Evolutionary conservation across 163 green algal species (phyloP).

Genomic region (Chlamydomonas reinhardtii): DNA sequence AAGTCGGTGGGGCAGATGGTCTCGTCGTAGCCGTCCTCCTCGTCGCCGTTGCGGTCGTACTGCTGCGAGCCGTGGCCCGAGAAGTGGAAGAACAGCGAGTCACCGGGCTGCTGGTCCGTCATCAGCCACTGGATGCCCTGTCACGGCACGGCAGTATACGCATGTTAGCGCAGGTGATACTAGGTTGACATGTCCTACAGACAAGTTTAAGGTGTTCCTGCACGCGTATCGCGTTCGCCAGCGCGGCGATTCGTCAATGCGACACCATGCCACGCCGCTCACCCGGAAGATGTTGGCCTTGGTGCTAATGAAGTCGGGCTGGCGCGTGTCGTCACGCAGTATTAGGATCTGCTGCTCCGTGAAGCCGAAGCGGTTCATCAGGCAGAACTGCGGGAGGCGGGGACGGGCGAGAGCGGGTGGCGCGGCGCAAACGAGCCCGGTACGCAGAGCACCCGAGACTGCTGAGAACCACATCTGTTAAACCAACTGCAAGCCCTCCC

Average conservation of each 20-base stretch:
- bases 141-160: too few species aligned
- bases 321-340: constrained; percentile 76
- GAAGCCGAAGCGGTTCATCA: constrained; percentile 76
- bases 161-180: too few species aligned
- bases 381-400: constrained; percentile 64
- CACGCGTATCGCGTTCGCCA: too few species aligned
- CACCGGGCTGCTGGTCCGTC: constrained; percentile 67
- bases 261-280: too few species aligned
- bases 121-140: constrained; percentile 70
- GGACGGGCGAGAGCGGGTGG: too few species aligned
- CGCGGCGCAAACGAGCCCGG: too few species aligned
- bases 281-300: constrained; percentile 73
- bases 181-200: too few species aligned
- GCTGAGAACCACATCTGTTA: too few species aligned
- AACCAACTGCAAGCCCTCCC: too few species aligned
- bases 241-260: too few species aligned
- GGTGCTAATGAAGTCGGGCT: constrained; percentile 66
- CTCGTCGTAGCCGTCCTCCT: constrained; percentile 88
- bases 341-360: constrained; percentile 73
- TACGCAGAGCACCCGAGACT: too few species aligned
- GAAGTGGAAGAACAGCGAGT: constrained; percentile 91
- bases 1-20: constrained; percentile 91
- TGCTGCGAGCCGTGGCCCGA: constrained; percentile 59
- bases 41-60: constrained; percentile 51
- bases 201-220: too few species aligned